Percentiles rank a stretch among this genome's conserved stretches.
Evolutionary conservation across 2,329 filamentous ascomycete species (phyloP).

Genomic region (Coniochaeta ligniaria): DNA sequence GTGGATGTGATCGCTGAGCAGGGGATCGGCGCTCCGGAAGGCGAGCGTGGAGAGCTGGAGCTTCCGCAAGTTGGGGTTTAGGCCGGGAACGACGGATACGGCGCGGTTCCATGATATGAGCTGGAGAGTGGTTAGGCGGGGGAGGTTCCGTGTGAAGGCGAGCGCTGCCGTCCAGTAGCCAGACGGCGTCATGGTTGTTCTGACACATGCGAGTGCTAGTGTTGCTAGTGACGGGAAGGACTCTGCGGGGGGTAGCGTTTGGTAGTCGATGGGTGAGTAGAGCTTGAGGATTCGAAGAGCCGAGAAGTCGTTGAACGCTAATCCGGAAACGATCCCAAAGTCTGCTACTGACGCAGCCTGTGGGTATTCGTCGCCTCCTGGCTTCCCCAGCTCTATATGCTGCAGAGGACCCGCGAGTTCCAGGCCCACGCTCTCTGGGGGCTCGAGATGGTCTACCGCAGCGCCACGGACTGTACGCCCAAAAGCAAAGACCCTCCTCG

Average conservation of each 20-base stretch:
- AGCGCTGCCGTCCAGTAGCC: background rate
- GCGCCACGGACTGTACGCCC: background rate
- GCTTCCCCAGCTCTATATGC: background rate
- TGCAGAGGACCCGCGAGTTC: background rate
- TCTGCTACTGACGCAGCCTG: background rate
- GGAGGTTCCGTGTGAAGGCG: background rate
- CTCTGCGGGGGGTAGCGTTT: background rate
- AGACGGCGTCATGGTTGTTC: background rate
- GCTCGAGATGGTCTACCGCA: background rate
- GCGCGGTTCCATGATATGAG: constrained; percentile 1
- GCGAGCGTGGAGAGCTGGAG: background rate
- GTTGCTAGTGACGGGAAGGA: background rate
- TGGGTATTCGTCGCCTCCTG: background rate
- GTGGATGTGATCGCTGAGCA: constrained; percentile 4
- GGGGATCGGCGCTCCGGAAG: background rate
- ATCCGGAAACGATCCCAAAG: background rate
- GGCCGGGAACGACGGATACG: background rate
- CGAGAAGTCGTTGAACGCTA: background rate
- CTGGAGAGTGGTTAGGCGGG: background rate
- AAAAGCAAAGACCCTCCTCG: background rate
- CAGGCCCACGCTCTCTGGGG: background rate
- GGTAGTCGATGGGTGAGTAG: background rate
- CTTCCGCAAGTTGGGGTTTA: background rate
- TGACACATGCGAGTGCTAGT: background rate
- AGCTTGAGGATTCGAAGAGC: background rate